Base-by-base conservation (phyloP, 306 rosid species). In the Boehmeria nivea region DNA sequence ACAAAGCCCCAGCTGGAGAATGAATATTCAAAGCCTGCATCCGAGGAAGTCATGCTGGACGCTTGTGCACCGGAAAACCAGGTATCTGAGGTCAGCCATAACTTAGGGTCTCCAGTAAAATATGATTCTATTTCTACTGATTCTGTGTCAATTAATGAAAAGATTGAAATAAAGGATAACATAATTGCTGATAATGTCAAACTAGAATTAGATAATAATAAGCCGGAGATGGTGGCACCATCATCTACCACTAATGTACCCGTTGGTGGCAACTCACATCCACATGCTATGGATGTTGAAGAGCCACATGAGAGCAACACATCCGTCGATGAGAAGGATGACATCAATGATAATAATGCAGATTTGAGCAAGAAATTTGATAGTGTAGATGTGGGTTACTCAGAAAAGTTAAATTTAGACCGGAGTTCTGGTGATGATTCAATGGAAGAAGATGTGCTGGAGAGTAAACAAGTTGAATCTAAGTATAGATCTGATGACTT, bases 41-140 rank as follows among this genome's bases (percentile, higher is more conserved):
- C 54, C 28, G 77, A 51, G 71, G 83, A 72, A 78, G 69, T 25
- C 72, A 33, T 54, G 78, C 78, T 75, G 74, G 18, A 64, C 78
- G 38, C 73, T 67, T 72, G 95, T 79, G 70, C 78, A 47, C 64
- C 90, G 17, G 70, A 79, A 81, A 64, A 77, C 86, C 96, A 93
- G 96, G 99, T 93, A 85, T 81, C 88, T 88, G 99, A 93, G 94
- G 95, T 93, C 95, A 66, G 86, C 95, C 89, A 83, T 81, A 80
- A 75, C 74, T 75, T 83, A 81, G 99, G 96, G 86, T 78, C 77
- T 80, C 85, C 83, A 83, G 88, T 93, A 87, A 93, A 75, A 83
- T 85, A 82, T 85, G 99, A 93, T 88, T 88, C 86, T 87, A 79
- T 93, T 85, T 87, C 95, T 93, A 79, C 84, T 93, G 99, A 85